Evolutionary conservation across 148 eudicot species (phyloP).

Genomic region (Simmondsia chinensis): DNA sequence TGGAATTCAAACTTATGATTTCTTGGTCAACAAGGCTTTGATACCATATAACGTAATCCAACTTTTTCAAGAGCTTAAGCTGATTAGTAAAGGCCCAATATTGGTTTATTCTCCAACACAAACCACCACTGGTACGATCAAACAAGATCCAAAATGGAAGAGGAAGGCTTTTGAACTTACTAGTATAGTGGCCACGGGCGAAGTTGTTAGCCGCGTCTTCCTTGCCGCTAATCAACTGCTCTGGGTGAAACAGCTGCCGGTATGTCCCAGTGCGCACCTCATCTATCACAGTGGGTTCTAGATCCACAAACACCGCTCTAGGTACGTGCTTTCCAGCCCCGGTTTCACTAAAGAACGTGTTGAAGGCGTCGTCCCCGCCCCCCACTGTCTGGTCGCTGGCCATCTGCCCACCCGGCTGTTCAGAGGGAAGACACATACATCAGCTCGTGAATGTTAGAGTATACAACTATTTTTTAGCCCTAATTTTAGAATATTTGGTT

Average conservation of each 20-base stretch:
- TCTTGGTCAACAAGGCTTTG: no score
- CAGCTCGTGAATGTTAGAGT: no score
- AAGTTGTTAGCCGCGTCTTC: conserved; percentile 19
- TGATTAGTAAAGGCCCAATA: no score
- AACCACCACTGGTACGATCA: no score
- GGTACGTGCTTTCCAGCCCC: conserved; percentile 13
- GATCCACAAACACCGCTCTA: conserved; percentile 10
- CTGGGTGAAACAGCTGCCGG: conserved; percentile 16
- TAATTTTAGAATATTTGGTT: no score
- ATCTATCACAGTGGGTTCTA: conserved; percentile 15
- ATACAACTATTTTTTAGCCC: no score
- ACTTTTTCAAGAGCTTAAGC: no score
- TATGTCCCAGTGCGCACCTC: conserved; percentile 14
- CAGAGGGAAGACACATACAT: not conserved
- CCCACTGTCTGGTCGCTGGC: conserved; percentile 3
- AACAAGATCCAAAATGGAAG: no score
- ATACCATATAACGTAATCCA: no score
- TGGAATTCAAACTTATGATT: no score
- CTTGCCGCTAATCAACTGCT: conserved; percentile 15
- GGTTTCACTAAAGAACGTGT: conserved; percentile 15
- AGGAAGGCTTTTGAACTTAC: no score
- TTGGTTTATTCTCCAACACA: no score
- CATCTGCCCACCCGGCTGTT: conserved; percentile 11
- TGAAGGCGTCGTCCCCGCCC: conserved; percentile 12
- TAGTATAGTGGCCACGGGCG: conserved; percentile 17